A percentile compares a stretch with the other conserved stretches of the same genome.
Evolutionary conservation across 257 asterid genomes (phyloP).

Genomic region (Capsicum pubescens): DNA sequence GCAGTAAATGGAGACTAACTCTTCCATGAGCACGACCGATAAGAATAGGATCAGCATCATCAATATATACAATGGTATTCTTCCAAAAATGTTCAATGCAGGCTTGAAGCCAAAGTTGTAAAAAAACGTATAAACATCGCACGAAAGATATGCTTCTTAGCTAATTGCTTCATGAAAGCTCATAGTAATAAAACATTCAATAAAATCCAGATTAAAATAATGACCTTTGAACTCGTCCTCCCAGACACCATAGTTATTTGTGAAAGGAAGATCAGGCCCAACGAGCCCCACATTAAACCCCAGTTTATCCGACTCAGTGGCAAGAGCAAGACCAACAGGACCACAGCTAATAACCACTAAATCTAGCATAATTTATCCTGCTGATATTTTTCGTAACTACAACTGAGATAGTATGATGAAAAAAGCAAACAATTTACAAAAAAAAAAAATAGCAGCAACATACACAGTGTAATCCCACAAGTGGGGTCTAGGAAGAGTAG

Average conservation of each 20-base stretch:
- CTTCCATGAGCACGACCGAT: constrained; percentile 97
- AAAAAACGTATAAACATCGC: too few species aligned
- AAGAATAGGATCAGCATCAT: constrained; percentile 29
- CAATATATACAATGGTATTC: too few species aligned
- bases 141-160: too few species aligned
- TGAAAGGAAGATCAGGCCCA: constrained; percentile 99
- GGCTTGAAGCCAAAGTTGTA: too few species aligned
- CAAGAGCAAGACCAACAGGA: constrained; percentile 99
- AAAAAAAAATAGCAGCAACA: not conserved
- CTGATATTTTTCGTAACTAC: constrained; percentile 79
- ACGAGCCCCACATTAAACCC: constrained; percentile 92
- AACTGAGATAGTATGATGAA: constrained; percentile 37
- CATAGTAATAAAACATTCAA: too few species aligned
- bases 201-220: too few species aligned
- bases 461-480: not conserved
- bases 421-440: constrained; percentile 6
- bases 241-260: constrained; percentile 48
- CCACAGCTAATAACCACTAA: constrained; percentile 97
- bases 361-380: constrained; percentile 65
- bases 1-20: constrained; percentile 95
- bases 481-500: not conserved
- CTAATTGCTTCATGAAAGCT: too few species aligned
- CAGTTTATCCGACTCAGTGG: constrained; percentile 94
- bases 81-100: too few species aligned
- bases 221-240: too few species aligned